Percentiles rank a stretch among this genome's conserved stretches.
Evolutionary conservation across 768 basidiomycete species (phyloP).

Genomic region (Lyophyllum decastes): DNA sequence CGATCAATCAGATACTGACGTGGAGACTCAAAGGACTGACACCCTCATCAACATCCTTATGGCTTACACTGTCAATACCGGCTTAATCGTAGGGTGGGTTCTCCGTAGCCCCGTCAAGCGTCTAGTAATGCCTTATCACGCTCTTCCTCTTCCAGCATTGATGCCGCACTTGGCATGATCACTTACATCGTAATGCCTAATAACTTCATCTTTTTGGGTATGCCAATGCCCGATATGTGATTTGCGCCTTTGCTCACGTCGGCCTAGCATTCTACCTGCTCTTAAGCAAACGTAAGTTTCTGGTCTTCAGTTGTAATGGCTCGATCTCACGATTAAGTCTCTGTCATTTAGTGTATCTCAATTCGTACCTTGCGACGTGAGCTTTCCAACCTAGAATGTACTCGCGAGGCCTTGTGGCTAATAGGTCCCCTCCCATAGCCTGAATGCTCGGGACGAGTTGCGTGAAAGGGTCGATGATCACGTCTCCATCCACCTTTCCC

Average conservation of each 20-base stretch:
- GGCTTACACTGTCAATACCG: constrained; percentile 56
- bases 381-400: not conserved
- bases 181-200: constrained; percentile 52
- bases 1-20: not conserved
- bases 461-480: constrained; percentile 34
- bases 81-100: constrained; percentile 44
- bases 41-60: constrained; percentile 48
- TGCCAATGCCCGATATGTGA: constrained; percentile 1
- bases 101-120: constrained; percentile 4
- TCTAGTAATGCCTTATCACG: not conserved
- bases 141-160: constrained; percentile 32
- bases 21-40: constrained; percentile 43
- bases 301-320: not conserved
- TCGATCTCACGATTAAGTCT: not conserved
- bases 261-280: constrained; percentile 46
- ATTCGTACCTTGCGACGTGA: constrained; percentile 54
- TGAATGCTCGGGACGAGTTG: constrained; percentile 48
- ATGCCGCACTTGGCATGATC: constrained; percentile 46
- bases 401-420: not conserved
- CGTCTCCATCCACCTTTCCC: constrained; percentile 45
- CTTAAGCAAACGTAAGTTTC: constrained; percentile 49
- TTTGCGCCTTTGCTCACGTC: not conserved
- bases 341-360: constrained; percentile 47
- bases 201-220: constrained; percentile 55
- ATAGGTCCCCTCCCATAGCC: constrained; percentile 20